These are phyloP conservation scores for Umbelopsis sp. DNA, from an alignment of 192 early-diverging fungal species.

Conservation along the genomic window DNA sequence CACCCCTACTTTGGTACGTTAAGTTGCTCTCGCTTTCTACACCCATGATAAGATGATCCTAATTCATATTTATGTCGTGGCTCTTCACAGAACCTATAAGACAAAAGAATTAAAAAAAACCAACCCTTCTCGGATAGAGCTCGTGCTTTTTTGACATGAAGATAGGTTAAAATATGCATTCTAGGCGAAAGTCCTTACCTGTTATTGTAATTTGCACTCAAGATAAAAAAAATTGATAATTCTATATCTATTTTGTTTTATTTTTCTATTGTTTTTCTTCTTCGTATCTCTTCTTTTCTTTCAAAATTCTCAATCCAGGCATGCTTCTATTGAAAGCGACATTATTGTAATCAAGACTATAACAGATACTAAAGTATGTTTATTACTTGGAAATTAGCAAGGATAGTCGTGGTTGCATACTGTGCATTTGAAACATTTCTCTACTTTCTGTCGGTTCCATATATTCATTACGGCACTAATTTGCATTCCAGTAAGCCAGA, in stretches of 20 bases:
- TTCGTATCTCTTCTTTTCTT: neutral
- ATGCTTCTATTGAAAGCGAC: neutral
- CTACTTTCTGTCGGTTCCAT: no score
- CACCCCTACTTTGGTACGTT: constrained; percentile 73
- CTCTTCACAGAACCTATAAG: constrained; percentile 4
- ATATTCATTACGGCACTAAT: no score
- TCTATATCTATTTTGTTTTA: neutral
- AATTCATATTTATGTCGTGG: neutral
- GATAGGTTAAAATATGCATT: constrained; percentile 1
- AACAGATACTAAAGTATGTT: no score
- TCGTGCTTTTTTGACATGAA: neutral
- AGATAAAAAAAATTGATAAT: no score
- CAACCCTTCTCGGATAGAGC: constrained; percentile 1
- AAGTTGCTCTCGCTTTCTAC: neutral
- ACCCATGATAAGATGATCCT: no score
- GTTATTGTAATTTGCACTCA: no score
- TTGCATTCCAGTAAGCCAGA: no score
- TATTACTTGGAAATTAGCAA: no score
- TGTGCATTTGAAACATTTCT: no score
- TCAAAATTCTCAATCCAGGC: neutral
- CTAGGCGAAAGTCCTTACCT: no score
- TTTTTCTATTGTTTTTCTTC: constrained; percentile 2
- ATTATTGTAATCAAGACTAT: neutral
- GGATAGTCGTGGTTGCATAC: no score
- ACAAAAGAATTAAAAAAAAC: constrained; percentile 14